Evolutionary conservation across 108 stramenopile species (phyloP), one percentile per base, ranked within the genome.

Genomic region (Skeletonema menzelii): DNA sequence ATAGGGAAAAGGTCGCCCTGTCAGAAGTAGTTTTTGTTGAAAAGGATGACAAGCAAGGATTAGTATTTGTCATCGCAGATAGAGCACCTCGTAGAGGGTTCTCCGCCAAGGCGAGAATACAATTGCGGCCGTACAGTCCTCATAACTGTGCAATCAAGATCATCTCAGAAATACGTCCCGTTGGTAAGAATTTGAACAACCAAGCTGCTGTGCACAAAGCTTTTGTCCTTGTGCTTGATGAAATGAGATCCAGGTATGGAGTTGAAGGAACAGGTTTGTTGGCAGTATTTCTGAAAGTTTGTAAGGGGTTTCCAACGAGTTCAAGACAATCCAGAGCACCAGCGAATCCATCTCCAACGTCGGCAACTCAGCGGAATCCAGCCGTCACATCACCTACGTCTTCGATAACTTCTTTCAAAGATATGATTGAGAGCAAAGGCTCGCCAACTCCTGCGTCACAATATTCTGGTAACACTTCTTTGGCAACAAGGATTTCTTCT

Each of bases 121-220:
- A 79, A 27, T 30, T 94, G 7, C 84, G 84, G 30, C 75, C 88
- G 4, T 75, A 49, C 49, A 77, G 80, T 22, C 65, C 76, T 13
- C 69, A 71, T 11, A 82, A 74, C 56, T 88, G 90, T 55, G 85
- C 85, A 46, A 86, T 85, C 1, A 84, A 76, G 32, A 86, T 94
- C 12, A 40, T 85, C 6, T 79, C 85, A 28, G 90, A 91, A 35
- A 81, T 94, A 35, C 81, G 88, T 3, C 93, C 93, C 15, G 81
- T 91, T 56, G 93, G 90, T 12, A 94, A 94, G 69, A 88, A 94
- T 65, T 80, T 94, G 80, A 87, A 82, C 22, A 87, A 94, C 62
- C 90, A 91, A 64, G 77, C 75, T 15, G 93, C 90, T 44, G 90
- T 94, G 4, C 89, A 94, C 79, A 91, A 88, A 70, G 90, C 93